phyloP scores from a whole-genome alignment of 2,329 filamentous ascomycete species.

The Microcyclospora tardicrescens region DNA sequence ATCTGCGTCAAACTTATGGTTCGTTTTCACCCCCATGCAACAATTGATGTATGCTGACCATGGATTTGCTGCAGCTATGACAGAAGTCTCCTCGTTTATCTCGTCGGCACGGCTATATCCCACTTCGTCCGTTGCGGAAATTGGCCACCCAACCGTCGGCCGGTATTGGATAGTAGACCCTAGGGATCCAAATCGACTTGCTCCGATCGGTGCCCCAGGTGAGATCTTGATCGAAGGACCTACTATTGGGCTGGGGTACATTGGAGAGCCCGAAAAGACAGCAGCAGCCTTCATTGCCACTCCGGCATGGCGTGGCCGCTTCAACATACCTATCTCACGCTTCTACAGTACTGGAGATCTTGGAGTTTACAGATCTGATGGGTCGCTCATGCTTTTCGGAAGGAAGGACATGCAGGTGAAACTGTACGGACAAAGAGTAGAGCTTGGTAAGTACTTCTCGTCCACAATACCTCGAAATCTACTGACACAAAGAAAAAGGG shows the following conservation, averaged over 20 bases:
- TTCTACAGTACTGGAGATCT: slow-evolving; percentile 10
- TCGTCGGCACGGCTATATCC: too few relatives aligned
- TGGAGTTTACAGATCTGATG: slow-evolving; percentile 8
- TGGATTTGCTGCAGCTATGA: too few relatives aligned
- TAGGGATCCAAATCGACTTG: slow-evolving; percentile 17
- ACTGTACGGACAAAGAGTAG: slow-evolving; percentile 10
- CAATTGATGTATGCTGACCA: too few relatives aligned
- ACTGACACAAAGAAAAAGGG: too few relatives aligned
- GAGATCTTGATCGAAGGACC: slow-evolving; percentile 80
- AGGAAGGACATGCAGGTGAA: slow-evolving; percentile 13
- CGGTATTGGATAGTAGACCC: background rate
- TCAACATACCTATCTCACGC: background rate
- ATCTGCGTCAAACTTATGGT: too few relatives aligned
- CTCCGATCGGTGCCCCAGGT: slow-evolving; percentile 61
- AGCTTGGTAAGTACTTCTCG: too few relatives aligned
- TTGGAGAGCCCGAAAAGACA: slow-evolving; percentile 22
- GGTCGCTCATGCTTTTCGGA: slow-evolving; percentile 9
- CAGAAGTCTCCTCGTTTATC: too few relatives aligned
- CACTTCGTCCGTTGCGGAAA: too few relatives aligned
- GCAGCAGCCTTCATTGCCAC: background rate
- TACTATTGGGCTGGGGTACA: slow-evolving; percentile 63
- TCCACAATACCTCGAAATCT: too few relatives aligned
- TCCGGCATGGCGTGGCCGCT: background rate
- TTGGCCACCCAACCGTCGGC: too few relatives aligned
- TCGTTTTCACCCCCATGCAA: too few relatives aligned